Evolutionary conservation across 345 rosid species (phyloP).

Genomic region (Trapa incisa): DNA sequence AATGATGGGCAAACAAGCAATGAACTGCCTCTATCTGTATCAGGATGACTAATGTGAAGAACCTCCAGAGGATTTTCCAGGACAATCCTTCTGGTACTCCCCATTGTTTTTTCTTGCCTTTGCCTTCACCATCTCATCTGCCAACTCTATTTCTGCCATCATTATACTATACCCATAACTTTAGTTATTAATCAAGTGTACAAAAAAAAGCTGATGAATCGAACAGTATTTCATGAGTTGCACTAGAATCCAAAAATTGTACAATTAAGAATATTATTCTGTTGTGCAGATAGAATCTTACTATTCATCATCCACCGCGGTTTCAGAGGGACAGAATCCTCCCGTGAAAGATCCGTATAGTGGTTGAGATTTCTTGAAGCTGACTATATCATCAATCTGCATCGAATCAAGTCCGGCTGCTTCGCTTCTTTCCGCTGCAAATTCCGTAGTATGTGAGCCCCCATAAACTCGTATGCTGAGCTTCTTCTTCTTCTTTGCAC

Average conservation of each 20-base stretch:
- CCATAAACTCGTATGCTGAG: constrained; percentile 57
- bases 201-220: too few relatives aligned
- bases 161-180: too few relatives aligned
- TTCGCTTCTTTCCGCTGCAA: constrained; percentile 27
- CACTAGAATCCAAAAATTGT: neutral
- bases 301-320: neutral
- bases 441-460: constrained; percentile 35
- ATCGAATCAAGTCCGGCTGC: constrained; percentile 19
- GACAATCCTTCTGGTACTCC: too few relatives aligned
- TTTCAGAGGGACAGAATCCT: constrained; percentile 14
- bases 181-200: too few relatives aligned
- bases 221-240: neutral
- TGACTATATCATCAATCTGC: constrained; percentile 42
- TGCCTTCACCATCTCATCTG: too few relatives aligned
- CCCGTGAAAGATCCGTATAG: constrained; percentile 59
- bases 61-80: too few relatives aligned
- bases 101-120: too few relatives aligned
- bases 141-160: too few relatives aligned
- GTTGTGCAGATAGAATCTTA: neutral
- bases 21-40: too few relatives aligned
- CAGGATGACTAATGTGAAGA: too few relatives aligned
- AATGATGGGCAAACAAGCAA: too few relatives aligned
- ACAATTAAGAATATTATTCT: neutral
- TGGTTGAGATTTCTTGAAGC: constrained; percentile 61
- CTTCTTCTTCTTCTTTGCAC: constrained; percentile 44